Evolutionary conservation across 2,329 filamentous ascomycete species (phyloP).

Genomic region (Myriosclerotinia curreyana): DNA sequence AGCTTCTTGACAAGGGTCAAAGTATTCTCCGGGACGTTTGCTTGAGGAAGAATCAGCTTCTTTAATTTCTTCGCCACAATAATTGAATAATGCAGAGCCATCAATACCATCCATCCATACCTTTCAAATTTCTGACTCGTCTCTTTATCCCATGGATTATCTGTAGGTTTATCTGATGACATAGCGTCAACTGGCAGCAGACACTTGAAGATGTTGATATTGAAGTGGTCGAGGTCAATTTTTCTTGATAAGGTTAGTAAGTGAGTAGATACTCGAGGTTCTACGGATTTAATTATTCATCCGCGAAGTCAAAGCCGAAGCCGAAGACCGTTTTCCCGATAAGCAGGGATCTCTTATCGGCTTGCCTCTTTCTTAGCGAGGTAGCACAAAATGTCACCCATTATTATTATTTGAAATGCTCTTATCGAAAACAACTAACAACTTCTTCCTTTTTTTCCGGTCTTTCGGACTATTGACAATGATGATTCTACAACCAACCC

Average conservation of each 20-base stretch:
- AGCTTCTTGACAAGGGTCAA: conserved; percentile 93
- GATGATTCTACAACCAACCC: too few species aligned
- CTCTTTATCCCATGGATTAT: conserved; percentile 53
- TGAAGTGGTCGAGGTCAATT: conserved; percentile 1
- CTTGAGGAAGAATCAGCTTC: conserved; percentile 46
- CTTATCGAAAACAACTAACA: too few species aligned
- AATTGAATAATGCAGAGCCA: not conserved
- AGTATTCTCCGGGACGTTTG: conserved; percentile 85
- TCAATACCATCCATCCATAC: conserved; percentile 42
- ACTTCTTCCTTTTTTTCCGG: not conserved
- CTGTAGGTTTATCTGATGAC: conserved; percentile 37
- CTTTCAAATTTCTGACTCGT: conserved; percentile 62
- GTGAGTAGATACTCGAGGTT: too few species aligned
- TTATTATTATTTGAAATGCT: too few species aligned
- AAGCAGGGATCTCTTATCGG: not conserved
- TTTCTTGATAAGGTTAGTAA: not conserved
- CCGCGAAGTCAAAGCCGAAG: not conserved
- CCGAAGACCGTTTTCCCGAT: not conserved
- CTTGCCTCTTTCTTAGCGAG: not conserved
- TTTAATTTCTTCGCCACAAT: not conserved
- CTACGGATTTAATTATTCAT: too few species aligned
- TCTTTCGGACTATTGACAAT: not conserved
- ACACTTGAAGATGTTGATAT: conserved; percentile 2
- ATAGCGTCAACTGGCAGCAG: conserved; percentile 23
- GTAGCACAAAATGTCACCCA: too few species aligned